phyloP scores from a whole-genome alignment of 2,329 filamentous ascomycete species.

The Exophiala bonariae region DNA sequence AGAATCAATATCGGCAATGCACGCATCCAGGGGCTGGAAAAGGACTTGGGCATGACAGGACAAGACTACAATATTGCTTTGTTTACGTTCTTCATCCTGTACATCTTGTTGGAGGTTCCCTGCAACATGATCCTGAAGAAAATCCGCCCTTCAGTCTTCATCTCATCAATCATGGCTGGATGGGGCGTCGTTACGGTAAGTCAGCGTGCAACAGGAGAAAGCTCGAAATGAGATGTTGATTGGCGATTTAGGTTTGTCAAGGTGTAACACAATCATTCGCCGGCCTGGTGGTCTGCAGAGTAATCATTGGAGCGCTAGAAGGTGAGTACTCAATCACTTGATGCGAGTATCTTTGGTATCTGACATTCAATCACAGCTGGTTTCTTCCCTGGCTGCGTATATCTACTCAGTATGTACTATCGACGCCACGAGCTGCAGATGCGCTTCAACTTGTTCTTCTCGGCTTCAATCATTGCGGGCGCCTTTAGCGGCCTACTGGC shows the following conservation, averaged over 20 bases:
- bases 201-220: conserved; percentile 35
- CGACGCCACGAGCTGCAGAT: conserved; percentile 39
- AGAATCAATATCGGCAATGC: conserved; percentile 52
- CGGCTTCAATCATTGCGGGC: conserved; percentile 39
- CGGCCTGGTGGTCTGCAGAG: conserved; percentile 33
- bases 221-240: no score
- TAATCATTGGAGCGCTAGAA: conserved; percentile 35
- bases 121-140: conserved; percentile 47
- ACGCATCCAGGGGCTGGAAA: conserved; percentile 45
- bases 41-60: conserved; percentile 44
- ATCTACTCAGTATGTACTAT: conserved; percentile 36
- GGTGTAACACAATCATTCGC: conserved; percentile 34
- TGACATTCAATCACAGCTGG: no score
- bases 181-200: conserved; percentile 42
- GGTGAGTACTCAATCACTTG: no score
- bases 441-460: conserved; percentile 36
- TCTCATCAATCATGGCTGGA: conserved; percentile 22
- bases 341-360: no score
- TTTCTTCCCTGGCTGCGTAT: conserved; percentile 37
- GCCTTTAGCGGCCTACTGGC: conserved; percentile 51
- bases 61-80: conserved; percentile 37
- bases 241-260: no score
- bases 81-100: conserved; percentile 26
- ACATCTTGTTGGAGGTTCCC: conserved; percentile 38
- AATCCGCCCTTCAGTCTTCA: conserved; percentile 25